Evolutionary conservation across 148 eudicot species (phyloP).

Genomic region (Beta vulgaris): DNA sequence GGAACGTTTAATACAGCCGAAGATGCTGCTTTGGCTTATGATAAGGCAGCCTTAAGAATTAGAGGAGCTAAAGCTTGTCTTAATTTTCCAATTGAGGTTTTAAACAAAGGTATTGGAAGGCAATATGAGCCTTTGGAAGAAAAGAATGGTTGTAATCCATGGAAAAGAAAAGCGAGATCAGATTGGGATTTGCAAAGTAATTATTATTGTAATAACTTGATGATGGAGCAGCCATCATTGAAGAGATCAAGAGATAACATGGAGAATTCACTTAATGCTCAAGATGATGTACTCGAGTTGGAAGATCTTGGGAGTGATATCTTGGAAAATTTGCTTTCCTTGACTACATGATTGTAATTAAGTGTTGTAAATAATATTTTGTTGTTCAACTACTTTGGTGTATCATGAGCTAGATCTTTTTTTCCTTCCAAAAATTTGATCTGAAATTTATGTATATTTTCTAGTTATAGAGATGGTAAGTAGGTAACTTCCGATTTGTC

Average conservation of each 20-base stretch:
- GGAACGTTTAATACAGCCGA: constrained; percentile 80
- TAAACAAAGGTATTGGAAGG: constrained; percentile 11
- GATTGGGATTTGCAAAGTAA: constrained; percentile 28
- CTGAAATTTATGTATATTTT: no score
- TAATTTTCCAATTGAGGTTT: constrained; percentile 51
- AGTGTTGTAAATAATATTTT: no score
- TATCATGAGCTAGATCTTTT: no score
- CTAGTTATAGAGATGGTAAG: no score
- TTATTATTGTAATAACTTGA: constrained; percentile 6
- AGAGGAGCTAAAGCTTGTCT: constrained; percentile 64
- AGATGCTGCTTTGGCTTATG: constrained; percentile 87
- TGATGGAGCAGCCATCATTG: constrained; percentile 18
- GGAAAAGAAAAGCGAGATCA: constrained; percentile 34
- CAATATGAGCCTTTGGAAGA: neutral
- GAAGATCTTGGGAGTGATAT: constrained; percentile 66
- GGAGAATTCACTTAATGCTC: constrained; percentile 21
- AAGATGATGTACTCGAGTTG: constrained; percentile 49
- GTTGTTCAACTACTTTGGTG: no score
- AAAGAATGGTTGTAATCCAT: neutral
- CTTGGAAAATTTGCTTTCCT: constrained; percentile 56
- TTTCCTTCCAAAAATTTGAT: no score
- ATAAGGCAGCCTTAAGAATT: constrained; percentile 74
- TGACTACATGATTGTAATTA: constrained; percentile 14
- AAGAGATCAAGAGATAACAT: constrained; percentile 30
- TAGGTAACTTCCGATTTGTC: no score